phyloP scores from a whole-genome alignment of 2,329 filamentous ascomycete species.

The Monilinia vaccinii-corymbosi region DNA sequence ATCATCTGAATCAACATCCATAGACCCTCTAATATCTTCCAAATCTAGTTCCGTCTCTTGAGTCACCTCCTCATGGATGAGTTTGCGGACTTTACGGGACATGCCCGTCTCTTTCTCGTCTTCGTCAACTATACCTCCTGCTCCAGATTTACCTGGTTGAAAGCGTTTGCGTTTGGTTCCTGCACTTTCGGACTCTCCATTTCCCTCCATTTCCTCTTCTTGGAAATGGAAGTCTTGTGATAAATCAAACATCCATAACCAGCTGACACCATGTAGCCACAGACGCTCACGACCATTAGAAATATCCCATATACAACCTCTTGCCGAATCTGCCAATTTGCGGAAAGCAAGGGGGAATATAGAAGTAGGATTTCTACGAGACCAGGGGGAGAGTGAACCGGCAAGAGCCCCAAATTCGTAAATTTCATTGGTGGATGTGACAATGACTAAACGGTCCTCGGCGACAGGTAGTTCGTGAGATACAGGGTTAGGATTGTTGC shows the following conservation, averaged over 20 bases:
- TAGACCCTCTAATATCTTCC: neutral
- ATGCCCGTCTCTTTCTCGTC: slow-evolving; percentile 19
- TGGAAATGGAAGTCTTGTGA: slow-evolving; percentile 45
- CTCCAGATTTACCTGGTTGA: slow-evolving; percentile 36
- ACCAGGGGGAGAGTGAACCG: slow-evolving; percentile 77
- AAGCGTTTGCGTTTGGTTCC: slow-evolving; percentile 4
- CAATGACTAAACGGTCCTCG: slow-evolving; percentile 47
- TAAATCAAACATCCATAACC: slow-evolving; percentile 88
- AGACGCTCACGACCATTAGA: slow-evolving; percentile 48
- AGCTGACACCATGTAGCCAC: slow-evolving; percentile 82
- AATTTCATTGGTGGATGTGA: slow-evolving; percentile 58
- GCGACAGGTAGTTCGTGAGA: slow-evolving; percentile 43
- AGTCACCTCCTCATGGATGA: slow-evolving; percentile 34
- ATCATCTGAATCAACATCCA: slow-evolving; percentile 2
- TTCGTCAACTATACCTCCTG: slow-evolving; percentile 41
- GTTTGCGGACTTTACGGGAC: slow-evolving; percentile 32
- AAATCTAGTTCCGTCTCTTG: slow-evolving; percentile 27
- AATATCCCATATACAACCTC: slow-evolving; percentile 78
- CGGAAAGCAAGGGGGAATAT: slow-evolving; percentile 67
- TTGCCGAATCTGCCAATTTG: slow-evolving; percentile 67
- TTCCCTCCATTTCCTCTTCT: slow-evolving; percentile 17
- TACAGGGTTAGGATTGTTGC: slow-evolving; percentile 24
- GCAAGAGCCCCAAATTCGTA: slow-evolving; percentile 71
- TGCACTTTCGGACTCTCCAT: slow-evolving; percentile 9
- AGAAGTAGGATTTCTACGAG: slow-evolving; percentile 68